These are phyloP conservation scores for Passiflora organensis DNA, from an alignment of 345 rosid species.

Conservation along the genomic window DNA sequence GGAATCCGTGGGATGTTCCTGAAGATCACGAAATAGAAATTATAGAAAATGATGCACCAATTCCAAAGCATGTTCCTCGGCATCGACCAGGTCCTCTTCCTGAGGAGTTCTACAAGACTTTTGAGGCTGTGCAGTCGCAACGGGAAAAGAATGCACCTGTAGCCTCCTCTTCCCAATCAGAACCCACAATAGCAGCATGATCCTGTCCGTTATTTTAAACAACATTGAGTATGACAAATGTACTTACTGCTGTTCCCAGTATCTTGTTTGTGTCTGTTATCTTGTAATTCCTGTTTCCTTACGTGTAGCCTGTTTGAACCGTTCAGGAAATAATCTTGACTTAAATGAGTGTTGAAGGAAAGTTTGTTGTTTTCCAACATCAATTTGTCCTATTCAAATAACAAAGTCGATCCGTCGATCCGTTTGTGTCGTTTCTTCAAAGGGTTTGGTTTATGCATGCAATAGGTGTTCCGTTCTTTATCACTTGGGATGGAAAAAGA, in stretches of 20 bases:
- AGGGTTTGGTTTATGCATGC: no score
- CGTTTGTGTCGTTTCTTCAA: no score
- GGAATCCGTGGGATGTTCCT: constrained; percentile 98
- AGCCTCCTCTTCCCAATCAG: constrained; percentile 43
- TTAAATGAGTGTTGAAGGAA: constrained; percentile 14
- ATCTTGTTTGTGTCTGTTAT: constrained; percentile 17
- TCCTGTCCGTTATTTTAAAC: constrained; percentile 2
- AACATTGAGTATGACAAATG: constrained; percentile 15
- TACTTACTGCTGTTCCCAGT: constrained; percentile 14
- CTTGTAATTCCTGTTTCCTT: constrained; percentile 32
- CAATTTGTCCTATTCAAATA: not conserved
- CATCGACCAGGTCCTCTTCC: constrained; percentile 98
- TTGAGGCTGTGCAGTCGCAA: constrained; percentile 42
- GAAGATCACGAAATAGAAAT: constrained; percentile 90
- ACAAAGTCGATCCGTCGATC: not conserved
- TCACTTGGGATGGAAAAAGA: no score
- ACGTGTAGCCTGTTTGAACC: constrained; percentile 22
- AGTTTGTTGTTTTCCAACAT: constrained; percentile 1
- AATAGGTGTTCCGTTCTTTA: no score
- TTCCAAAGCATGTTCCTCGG: constrained; percentile 88
- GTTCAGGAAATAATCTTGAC: constrained; percentile 32
- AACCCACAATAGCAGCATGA: constrained; percentile 37
- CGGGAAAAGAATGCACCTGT: constrained; percentile 38
- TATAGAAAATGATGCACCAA: constrained; percentile 82
- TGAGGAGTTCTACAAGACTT: constrained; percentile 73